phyloP scores from a whole-genome alignment of 306 rosid genomes.

The Quillaja saponaria region DNA sequence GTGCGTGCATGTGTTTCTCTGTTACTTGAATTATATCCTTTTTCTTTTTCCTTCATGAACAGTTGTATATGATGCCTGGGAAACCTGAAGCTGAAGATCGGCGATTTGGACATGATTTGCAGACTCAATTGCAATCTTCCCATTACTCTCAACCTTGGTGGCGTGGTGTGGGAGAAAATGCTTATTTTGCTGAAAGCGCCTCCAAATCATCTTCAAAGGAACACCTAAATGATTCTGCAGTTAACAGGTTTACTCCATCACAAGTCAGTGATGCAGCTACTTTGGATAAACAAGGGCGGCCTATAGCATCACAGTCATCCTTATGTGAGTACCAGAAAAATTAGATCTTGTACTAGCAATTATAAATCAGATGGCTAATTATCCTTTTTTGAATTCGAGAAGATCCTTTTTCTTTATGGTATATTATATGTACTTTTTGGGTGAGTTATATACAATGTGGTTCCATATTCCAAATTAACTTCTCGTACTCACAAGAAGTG shows the following conservation, averaged over 20 bases:
- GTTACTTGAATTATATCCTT: not conserved
- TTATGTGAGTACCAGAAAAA: too few species aligned
- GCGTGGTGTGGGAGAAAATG: constrained; percentile 49
- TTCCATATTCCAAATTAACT: too few species aligned
- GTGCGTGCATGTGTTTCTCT: constrained; percentile 5
- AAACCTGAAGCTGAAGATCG: constrained; percentile 54
- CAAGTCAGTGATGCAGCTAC: constrained; percentile 36
- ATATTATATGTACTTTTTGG: too few species aligned
- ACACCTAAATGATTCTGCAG: constrained; percentile 40
- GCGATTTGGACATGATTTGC: constrained; percentile 32
- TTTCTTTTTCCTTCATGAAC: constrained; percentile 25
- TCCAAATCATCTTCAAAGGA: constrained; percentile 44
- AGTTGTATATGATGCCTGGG: constrained; percentile 64
- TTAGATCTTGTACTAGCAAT: too few species aligned
- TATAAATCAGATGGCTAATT: too few species aligned
- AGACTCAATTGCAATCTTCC: constrained; percentile 44
- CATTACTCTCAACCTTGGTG: constrained; percentile 65
- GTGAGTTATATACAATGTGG: too few species aligned
- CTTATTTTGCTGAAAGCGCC: too few species aligned
- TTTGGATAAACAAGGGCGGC: constrained; percentile 34
- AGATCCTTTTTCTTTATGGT: constrained; percentile 30
- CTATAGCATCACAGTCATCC: constrained; percentile 41
- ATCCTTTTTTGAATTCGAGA: constrained; percentile 48
- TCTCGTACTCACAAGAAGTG: too few species aligned
- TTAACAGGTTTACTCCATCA: constrained; percentile 36